Evolutionary conservation across 2,329 filamentous ascomycete species (phyloP), one percentile per base, ranked within the genome.

Genomic region (Claviceps sp.): DNA sequence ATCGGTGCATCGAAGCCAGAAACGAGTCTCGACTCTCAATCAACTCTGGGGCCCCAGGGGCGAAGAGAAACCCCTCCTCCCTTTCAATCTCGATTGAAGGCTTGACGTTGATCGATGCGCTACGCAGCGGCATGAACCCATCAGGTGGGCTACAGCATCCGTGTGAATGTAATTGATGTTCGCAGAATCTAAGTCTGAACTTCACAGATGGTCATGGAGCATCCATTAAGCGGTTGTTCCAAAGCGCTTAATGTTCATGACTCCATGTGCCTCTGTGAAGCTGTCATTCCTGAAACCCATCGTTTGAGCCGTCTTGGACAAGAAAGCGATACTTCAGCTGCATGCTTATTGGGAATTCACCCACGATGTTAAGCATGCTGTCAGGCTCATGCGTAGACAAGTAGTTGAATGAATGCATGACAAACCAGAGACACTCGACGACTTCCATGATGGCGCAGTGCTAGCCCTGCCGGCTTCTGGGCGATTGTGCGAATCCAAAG

Each of bases 121-220:
- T 50, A 5, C 22, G 42, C 44, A 47, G 48, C 51, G 5, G 41
- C 34, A 26, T 26, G 47, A 52, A 49, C 51, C 34, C 46, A 52
- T 38, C 34, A 34, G 5, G 20, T 41, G 51, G 41, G 41, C 9
- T 4, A 45, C 24, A 30, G 43, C 24, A 30, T 34, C 43, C 24
- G 43, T 45, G 22, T 22, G 41, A 43, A 45, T 45, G 22, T 45
- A 34, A 11, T 9, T 11, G 43, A 16, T 45, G 22, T 43, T 43
- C 41, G 16, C 45, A 34, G 30, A 11, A 34, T 30, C 26, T 30
- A 11, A 34, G 30, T 34, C 11, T 34, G 9, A 34, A 34, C 30
- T 34, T 34, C 30, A 34, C 9, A 11, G 30, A 34, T 34, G 22
- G 1, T 1, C 22, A 22, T 22, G 30, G 30, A 34, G 30, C 9